phyloP scores from a whole-genome alignment of 441 rosid species.

The Erodium chrysanthum region DNA sequence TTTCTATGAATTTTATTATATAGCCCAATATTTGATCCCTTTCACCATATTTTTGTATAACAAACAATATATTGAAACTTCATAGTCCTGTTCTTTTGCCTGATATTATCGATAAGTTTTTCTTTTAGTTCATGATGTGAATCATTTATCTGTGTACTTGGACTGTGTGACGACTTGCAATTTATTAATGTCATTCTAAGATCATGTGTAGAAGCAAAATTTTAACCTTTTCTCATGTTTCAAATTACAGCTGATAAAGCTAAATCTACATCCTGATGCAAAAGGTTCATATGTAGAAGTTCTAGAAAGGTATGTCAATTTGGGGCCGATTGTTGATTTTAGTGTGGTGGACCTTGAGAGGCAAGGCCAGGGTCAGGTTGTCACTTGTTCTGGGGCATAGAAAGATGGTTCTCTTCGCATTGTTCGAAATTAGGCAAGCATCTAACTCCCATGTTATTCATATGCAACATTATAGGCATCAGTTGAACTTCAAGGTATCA shows the following conservation, averaged over 20 bases:
- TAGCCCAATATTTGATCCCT: not conserved
- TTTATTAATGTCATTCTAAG: slow-evolving; percentile 8
- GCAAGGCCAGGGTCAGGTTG: slow-evolving; percentile 99
- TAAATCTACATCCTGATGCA: slow-evolving; percentile 73
- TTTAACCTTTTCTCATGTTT: slow-evolving; percentile 17
- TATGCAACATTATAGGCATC: slow-evolving; percentile 55
- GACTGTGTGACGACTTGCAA: not conserved
- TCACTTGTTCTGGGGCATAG: slow-evolving; percentile 94
- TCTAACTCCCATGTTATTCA: slow-evolving; percentile 12
- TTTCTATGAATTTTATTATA: not conserved
- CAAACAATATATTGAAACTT: not conserved
- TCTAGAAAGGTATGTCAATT: slow-evolving; percentile 75
- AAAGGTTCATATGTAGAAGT: slow-evolving; percentile 92
- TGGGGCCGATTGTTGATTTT: slow-evolving; percentile 96
- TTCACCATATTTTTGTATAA: not conserved
- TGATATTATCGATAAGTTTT: not conserved
- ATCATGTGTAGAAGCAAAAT: not conserved
- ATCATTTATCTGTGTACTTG: not conserved
- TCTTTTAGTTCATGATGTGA: not conserved
- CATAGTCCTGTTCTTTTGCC: not conserved
- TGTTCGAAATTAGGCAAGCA: slow-evolving; percentile 48
- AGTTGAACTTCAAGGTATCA: slow-evolving; percentile 98
- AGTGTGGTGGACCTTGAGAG: slow-evolving; percentile 98
- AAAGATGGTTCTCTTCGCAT: slow-evolving; percentile 97
- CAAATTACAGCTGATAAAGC: slow-evolving; percentile 62